Base-by-base conservation (phyloP, 805 yeast species). In the Candida morakotiae region DNA sequence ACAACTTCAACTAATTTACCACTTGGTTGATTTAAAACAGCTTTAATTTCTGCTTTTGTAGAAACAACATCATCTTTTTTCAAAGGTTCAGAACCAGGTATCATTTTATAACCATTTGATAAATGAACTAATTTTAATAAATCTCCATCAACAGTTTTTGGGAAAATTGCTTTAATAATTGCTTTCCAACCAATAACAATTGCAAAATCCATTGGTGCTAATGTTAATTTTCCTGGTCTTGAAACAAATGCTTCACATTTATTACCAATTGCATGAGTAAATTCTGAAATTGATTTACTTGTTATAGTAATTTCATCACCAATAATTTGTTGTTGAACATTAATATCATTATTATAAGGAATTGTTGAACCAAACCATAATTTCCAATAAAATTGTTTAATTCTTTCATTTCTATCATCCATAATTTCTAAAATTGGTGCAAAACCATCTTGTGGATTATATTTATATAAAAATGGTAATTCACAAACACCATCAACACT, bases 171-270 rank as follows among this genome's bases (percentile, higher is more conserved):
- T 71, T 85, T 87, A 71, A 93, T 91, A 59, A 93, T 91, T 35
- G 97, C 94, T 69, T 83, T 84, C 99, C 99, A 93, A 31, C 98
- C 98, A 52, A 89, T 79, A 41, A 93, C 97, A 62, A 93, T 93
- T 34, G 98, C 98, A 58, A 89, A 93, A 71, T 93, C 99, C 98
- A 93, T 91, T 55, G 99, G 99, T 34, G 98, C 98, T 51, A 80
- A 72, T 42, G 87, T 81, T 46, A 75, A 77, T 63, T 86, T 83
- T 47, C 89, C 93, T 35, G 86, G 77, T 71, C 96, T 81, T 41
- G 83, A 75, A 50, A 89, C 96, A 53, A 88, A 93, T 44, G 94
- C 96, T 69, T 93, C 98, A 64, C 96, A 88, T 49, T 84, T 83
- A 77, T 93, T 93, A 50, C 97, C 97, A 58, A 93, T 87, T 43